Conservation (phyloP, 768 basidiomycete species). For the Tricholoma bakamatsutake region DNA sequence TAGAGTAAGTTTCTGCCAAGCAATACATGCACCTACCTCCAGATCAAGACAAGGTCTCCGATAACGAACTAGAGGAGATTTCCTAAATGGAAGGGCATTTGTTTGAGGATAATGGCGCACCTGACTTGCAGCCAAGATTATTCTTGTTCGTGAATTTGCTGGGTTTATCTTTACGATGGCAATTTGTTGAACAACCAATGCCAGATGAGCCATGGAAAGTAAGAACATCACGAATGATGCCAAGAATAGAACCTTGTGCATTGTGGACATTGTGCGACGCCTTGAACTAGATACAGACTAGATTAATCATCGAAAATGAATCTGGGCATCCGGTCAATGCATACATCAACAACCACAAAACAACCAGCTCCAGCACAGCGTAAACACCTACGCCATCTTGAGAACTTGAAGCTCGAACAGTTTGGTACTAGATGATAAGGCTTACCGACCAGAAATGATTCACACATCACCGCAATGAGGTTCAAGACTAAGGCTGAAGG, state of each 20-base stretch:
- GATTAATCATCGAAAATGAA: not conserved
- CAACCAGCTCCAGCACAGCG: not conserved
- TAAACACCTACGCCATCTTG: not conserved
- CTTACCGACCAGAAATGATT: conserved; percentile 4
- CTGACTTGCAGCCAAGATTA: conserved; percentile 4
- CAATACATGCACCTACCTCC: conserved; percentile 7
- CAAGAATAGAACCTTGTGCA: conserved; percentile 6
- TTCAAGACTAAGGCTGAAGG: not conserved
- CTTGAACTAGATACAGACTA: not conserved
- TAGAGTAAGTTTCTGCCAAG: not conserved
- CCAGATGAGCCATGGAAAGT: conserved; percentile 6
- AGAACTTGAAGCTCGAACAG: not conserved
- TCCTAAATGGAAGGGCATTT: not conserved
- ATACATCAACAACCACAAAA: conserved; percentile 1
- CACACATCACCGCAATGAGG: conserved; percentile 2
- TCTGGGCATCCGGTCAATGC: not conserved
- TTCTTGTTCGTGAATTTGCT: not conserved
- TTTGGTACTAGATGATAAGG: too few relatives aligned
- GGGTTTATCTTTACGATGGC: not conserved
- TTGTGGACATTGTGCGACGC: not conserved
- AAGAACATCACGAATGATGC: conserved; percentile 10
- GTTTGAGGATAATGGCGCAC: not conserved
- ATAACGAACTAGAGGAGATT: conserved; percentile 9
- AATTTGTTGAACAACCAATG: conserved; percentile 6
- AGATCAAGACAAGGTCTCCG: conserved; percentile 11